These are phyloP conservation scores for Tillandsia fasciculata DNA, from an alignment of 176 grass and related monocot species.

Conservation along the genomic window DNA sequence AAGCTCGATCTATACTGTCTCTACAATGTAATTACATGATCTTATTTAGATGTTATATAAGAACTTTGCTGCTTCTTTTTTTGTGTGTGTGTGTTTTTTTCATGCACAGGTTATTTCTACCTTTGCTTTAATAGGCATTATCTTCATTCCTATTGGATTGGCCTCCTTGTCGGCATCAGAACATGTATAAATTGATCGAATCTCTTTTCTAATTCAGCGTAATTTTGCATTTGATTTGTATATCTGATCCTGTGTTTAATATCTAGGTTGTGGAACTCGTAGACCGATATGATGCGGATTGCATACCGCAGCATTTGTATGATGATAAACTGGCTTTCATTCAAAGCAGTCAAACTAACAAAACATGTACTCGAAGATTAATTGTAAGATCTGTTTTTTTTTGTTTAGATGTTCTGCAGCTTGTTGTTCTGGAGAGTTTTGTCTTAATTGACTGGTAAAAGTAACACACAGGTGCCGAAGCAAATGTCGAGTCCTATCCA, in stretches of 20 bases:
- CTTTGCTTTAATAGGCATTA: constrained; percentile 46
- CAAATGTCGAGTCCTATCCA: constrained; percentile 63
- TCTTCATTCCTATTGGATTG: constrained; percentile 74
- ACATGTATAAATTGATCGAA: constrained; percentile 22
- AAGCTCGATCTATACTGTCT: constrained; percentile 15
- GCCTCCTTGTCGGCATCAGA: constrained; percentile 45
- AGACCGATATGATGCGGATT: constrained; percentile 52
- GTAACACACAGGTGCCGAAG: constrained; percentile 59
- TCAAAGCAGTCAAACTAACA: constrained; percentile 42
- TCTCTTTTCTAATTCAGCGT: not conserved
- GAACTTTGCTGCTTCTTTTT: not conserved
- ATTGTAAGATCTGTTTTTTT: constrained; percentile 34
- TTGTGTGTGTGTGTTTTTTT: no score
- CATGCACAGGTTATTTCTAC: constrained; percentile 46
- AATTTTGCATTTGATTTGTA: constrained; percentile 5
- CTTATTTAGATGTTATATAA: not conserved
- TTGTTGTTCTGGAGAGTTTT: not conserved
- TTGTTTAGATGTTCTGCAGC: not conserved
- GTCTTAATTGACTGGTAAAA: constrained; percentile 2
- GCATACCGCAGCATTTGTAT: constrained; percentile 22
- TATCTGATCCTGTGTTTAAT: constrained; percentile 10
- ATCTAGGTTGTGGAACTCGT: constrained; percentile 69
- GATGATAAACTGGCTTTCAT: constrained; percentile 58
- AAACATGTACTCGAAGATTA: constrained; percentile 59
- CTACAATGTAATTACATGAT: not conserved